phyloP scores from a whole-genome alignment of 2,329 filamentous ascomycete genomes.

The Apiospora rasikravindrae region DNA sequence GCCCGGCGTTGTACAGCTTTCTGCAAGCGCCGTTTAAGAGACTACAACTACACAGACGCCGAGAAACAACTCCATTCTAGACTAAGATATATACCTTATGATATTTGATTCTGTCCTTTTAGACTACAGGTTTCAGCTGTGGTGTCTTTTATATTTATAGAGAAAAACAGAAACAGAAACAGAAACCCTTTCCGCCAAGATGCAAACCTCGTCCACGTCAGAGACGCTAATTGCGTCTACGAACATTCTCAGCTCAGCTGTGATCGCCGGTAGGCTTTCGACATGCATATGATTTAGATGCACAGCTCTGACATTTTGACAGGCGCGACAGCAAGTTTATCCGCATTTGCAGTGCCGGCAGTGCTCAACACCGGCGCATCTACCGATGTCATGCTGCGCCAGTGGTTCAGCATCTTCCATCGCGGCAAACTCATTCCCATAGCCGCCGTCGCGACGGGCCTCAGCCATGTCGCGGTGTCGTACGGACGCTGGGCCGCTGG shows the following conservation, averaged over 20 bases:
- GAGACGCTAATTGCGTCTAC: conserved; percentile 23
- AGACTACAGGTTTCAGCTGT: not conserved
- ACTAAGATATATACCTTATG: not conserved
- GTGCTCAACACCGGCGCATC: conserved; percentile 28
- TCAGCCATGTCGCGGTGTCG: conserved; percentile 30
- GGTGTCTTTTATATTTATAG: not conserved
- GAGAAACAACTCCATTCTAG: not conserved
- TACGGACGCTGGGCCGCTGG: conserved; percentile 27
- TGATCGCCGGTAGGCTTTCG: conserved; percentile 21
- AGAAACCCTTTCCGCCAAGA: not conserved
- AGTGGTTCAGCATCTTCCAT: conserved; percentile 31
- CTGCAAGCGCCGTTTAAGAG: not conserved
- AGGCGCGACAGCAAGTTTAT: conserved; percentile 30
- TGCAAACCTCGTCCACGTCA: conserved; percentile 15
- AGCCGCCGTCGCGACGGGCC: conserved; percentile 27
- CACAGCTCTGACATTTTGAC: not conserved
- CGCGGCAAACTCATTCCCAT: conserved; percentile 27
- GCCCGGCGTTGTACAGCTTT: not conserved
- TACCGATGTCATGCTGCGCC: conserved; percentile 29
- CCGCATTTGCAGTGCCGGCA: conserved; percentile 27
- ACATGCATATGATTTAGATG: not conserved
- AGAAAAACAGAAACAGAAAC: not conserved
- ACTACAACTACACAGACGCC: not conserved
- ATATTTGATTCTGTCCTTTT: not conserved
- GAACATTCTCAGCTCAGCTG: conserved; percentile 22